Conservation (phyloP, 2,329 filamentous ascomycete genomes). For the Coleophoma crateriformis region DNA sequence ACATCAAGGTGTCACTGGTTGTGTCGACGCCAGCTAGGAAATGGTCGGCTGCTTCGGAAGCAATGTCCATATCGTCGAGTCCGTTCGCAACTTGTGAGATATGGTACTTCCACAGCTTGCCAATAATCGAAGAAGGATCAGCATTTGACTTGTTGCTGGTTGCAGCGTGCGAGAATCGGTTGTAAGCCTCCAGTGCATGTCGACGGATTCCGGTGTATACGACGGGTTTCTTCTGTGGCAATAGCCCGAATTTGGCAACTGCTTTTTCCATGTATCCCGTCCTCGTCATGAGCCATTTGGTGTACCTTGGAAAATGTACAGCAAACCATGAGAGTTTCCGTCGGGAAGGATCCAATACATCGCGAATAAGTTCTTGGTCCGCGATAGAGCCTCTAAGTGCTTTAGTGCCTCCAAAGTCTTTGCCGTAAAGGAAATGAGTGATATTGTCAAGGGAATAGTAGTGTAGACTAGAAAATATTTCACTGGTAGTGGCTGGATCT, state of each 20-base stretch:
- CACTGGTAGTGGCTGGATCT: constrained; percentile 27
- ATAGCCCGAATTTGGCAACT: constrained; percentile 25
- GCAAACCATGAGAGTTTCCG: constrained; percentile 42
- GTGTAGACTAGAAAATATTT: constrained; percentile 44
- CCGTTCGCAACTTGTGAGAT: constrained; percentile 17
- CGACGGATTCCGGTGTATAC: constrained; percentile 45
- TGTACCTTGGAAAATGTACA: constrained; percentile 38
- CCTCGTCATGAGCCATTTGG: constrained; percentile 41
- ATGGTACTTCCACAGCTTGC: constrained; percentile 30
- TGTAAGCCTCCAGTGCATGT: constrained; percentile 29
- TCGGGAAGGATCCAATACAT: constrained; percentile 41
- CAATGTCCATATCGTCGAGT: constrained; percentile 39
- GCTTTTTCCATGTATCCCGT: constrained; percentile 31
- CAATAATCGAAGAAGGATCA: constrained; percentile 29
- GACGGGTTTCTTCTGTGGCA: constrained; percentile 44
- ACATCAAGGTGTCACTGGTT: constrained; percentile 46
- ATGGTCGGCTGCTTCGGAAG: constrained; percentile 48
- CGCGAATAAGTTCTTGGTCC: constrained; percentile 36
- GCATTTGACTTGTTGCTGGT: constrained; percentile 4
- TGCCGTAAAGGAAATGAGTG: constrained; percentile 44
- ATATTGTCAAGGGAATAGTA: constrained; percentile 49
- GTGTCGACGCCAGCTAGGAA: constrained; percentile 48
- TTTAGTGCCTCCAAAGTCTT: constrained; percentile 33
- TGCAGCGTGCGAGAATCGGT: constrained; percentile 8
- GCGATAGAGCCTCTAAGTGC: constrained; percentile 31